Conservation (phyloP, 2,329 filamentous ascomycete species). For the Hymenoscyphus repandus region DNA sequence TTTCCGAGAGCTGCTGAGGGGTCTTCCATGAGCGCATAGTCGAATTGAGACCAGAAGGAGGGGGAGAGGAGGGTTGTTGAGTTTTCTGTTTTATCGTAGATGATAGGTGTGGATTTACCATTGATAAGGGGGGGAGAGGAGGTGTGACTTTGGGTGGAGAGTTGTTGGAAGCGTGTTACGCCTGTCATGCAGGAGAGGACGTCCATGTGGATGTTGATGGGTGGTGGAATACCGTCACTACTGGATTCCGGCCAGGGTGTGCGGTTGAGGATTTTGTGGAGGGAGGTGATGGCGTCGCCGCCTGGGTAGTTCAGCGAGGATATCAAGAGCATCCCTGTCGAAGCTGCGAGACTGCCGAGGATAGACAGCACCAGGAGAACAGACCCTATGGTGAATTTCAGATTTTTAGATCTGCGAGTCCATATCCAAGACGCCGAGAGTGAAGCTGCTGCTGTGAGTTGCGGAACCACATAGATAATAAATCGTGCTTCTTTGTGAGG, state of each 20-base stretch:
- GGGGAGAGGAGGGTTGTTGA: slow-evolving; percentile 38
- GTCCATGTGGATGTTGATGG: slow-evolving; percentile 54
- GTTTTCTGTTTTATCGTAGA: slow-evolving; percentile 61
- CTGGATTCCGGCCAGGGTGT: background rate
- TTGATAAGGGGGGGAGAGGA: slow-evolving; percentile 18
- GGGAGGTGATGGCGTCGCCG: slow-evolving; percentile 64
- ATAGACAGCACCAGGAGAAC: slow-evolving; percentile 54
- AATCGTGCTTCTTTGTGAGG: slow-evolving; percentile 97
- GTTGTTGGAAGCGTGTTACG: slow-evolving; percentile 57
- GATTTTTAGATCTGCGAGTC: slow-evolving; percentile 57
- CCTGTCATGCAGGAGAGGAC: slow-evolving; percentile 67
- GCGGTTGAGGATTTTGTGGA: slow-evolving; percentile 37
- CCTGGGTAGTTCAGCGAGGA: slow-evolving; percentile 94
- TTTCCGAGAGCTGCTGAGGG: slow-evolving; percentile 41
- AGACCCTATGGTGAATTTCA: slow-evolving; percentile 49
- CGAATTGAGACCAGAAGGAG: slow-evolving; percentile 58
- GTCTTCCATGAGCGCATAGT: slow-evolving; percentile 57
- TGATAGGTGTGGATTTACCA: slow-evolving; percentile 24
- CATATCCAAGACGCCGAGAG: slow-evolving; percentile 68
- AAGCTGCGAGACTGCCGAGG: slow-evolving; percentile 52
- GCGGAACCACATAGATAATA: slow-evolving; percentile 81
- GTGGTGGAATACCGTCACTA: background rate
- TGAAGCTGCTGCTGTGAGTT: slow-evolving; percentile 72
- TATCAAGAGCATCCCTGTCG: slow-evolving; percentile 64
- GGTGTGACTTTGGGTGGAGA: slow-evolving; percentile 9